Base-by-base conservation (phyloP, 805 yeast genomes). In the Dipodascus geniculatus region DNA sequence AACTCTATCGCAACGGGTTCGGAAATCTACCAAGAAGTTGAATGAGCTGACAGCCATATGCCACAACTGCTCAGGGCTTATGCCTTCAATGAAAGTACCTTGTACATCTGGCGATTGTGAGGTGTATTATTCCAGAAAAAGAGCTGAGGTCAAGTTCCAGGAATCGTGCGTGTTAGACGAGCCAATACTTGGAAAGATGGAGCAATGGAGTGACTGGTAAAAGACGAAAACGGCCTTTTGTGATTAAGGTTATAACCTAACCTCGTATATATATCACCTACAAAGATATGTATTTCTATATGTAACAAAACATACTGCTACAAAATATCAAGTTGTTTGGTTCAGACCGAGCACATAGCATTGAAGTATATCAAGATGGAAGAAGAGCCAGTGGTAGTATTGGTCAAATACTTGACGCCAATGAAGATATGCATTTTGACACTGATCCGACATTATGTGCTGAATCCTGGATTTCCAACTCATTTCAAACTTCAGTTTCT, bases 101-200 rank as follows among this genome's bases (percentile, higher is more conserved):
- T 87, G 95, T 63, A 68, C 66, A 3, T 83, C 87, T 48, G 75
- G 74, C 35, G 88, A 82, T 60, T 87, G 95, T 63, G 74, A 81
- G 0, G 69, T 81, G 0, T 85, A 74, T 61, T 86, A 74, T 61
- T 71, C 78, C 4, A 72, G 81, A 50, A 68, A 76, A 11, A 77
- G 78, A 59, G 68, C 74, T 1, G 53, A 56, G 2, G 68, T 65
- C 35, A 68, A 65, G 44, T 53, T 71, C 2, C 50, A 57, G 8
- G 52, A 28, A 6, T 42, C 48, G 14, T 28, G 33, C 33, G 33
- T 28, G 11, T 28, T 28, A 28, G 33, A 28, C 11, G 33, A 28
- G 33, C 33, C 33, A 28, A 6, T 28, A 28, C 6, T 28, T 6
- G 33, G 11, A 28, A 28, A 28, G 33, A 28, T 28, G n/a, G n/a